Percentiles rank a stretch among this genome's conserved stretches.
Evolutionary conservation across 179 eudicot species (phyloP).

Genomic region (Drosera spatulata): DNA sequence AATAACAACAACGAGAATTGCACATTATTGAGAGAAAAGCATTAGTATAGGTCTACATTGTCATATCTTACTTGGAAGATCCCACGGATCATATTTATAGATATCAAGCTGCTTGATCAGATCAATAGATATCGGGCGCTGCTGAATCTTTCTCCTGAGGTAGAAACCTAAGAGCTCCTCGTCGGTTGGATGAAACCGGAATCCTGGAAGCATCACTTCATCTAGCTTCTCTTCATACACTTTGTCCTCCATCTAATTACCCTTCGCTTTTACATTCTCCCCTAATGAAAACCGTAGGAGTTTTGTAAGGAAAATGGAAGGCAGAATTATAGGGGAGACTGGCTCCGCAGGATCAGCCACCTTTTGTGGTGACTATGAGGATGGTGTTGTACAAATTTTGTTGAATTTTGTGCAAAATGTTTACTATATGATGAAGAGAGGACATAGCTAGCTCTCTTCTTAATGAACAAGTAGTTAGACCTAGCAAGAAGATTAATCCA

Average conservation of each 20-base stretch:
- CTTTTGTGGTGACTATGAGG: constrained; percentile 73
- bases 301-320: constrained; percentile 6
- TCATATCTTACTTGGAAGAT: constrained; percentile 76
- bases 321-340: constrained; percentile 30
- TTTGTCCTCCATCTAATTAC: constrained; percentile 32
- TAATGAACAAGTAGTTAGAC: neutral
- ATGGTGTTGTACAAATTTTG: neutral
- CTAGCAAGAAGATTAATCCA: no score
- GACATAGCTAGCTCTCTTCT: neutral
- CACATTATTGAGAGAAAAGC: neutral
- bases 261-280: neutral
- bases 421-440: neutral
- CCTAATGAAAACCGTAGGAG: neutral
- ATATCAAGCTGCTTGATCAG: constrained; percentile 88
- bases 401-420: neutral
- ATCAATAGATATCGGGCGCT: constrained; percentile 72
- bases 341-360: constrained; percentile 83
- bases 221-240: constrained; percentile 34
- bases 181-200: no score
- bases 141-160: constrained; percentile 74
- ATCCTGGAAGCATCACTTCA: constrained; percentile 73
- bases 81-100: constrained; percentile 93
- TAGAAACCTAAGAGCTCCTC: constrained; percentile 94
- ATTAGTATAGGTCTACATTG: neutral
- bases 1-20: neutral